A percentile compares a stretch with the other conserved stretches of the same genome.
phyloP scores from a whole-genome alignment of 495 filamentous ascomycete genomes.

The Elasticomyces elasticus region DNA sequence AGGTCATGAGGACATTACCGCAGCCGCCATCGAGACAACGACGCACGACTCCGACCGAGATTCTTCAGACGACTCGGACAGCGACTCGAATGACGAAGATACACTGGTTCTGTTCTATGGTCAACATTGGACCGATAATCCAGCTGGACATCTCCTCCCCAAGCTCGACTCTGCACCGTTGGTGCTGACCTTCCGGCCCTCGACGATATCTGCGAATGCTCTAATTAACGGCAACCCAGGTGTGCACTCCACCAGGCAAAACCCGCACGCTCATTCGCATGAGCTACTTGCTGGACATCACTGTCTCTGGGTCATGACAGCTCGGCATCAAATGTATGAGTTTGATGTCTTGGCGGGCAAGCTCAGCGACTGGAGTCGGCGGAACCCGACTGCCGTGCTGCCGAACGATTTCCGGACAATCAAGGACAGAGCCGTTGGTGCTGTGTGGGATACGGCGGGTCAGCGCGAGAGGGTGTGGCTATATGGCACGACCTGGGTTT shows the following conservation, averaged over 20 bases:
- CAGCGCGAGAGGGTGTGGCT: constrained; percentile 64
- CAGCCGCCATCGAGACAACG: constrained; percentile 21
- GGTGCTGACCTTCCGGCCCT: constrained; percentile 66
- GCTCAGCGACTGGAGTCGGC: constrained; percentile 73
- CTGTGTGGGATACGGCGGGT: constrained; percentile 65
- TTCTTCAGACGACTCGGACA: constrained; percentile 41
- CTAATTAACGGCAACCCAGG: constrained; percentile 37
- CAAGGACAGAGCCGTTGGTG: constrained; percentile 69
- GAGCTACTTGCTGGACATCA: constrained; percentile 41
- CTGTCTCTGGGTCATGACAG: constrained; percentile 63
- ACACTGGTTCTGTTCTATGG: constrained; percentile 26
- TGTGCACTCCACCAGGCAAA: constrained; percentile 38
- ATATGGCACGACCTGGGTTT: constrained; percentile 75
- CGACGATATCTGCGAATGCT: constrained; percentile 24
- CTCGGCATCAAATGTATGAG: constrained; percentile 62
- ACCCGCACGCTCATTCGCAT: constrained; percentile 39
- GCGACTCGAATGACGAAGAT: constrained; percentile 27
- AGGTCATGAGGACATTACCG: constrained; percentile 40
- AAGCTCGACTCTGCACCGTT: constrained; percentile 60
- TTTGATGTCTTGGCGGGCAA: constrained; percentile 65
- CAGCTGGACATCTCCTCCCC: constrained; percentile 60
- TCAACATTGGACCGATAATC: constrained; percentile 57
- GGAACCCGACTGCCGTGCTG: constrained; percentile 64
- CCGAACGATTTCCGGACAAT: constrained; percentile 61
- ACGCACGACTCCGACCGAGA: constrained; percentile 26